Base-by-base conservation (phyloP, 345 rosid species). In the Pseudoturritis turrita region DNA sequence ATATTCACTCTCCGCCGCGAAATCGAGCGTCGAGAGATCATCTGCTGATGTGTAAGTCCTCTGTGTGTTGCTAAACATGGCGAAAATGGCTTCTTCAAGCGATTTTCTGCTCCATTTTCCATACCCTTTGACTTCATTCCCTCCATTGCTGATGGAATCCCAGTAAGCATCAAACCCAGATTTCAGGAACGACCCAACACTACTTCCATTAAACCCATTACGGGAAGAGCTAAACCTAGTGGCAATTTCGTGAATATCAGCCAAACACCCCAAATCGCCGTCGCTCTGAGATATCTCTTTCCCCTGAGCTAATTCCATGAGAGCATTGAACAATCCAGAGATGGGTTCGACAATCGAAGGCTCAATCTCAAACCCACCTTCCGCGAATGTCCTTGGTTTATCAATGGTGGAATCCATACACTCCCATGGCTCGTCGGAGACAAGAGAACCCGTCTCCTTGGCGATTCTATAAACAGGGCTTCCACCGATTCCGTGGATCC, bases 401-500 rank as follows among this genome's bases (percentile, higher is more conserved):
- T 83, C 88, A 37, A 85, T 56, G 76, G 77, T 74, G 31, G 90
- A 90, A 74, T 89, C 91, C 99, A 89, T 95, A 73, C 96, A 87
- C 80, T 95, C 99, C 99, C 99, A 91, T 8, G 97, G 97, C 84
- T 79, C 81, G 29, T 87, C 85, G 54, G 99, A 89, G 29, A 81
- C 78, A 0, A 95, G 72, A 12, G 96, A 85, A 7, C 82, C 78
- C 65, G 83, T 88, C 66, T 88, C 81, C 57, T 75, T 72, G 13
- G 97, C 92, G 74, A 95, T 91, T 74, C 65, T 72, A 74, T 91
- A 80, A 67, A 95, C 55, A 9, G 96, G 96, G 76, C 97, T 95
- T 51, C 99, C 97, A 10, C 86, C 96, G 71, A 95, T 91, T 9
- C 99, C 99, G 70, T 95, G 99, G 84, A 95, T 95, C 96, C 96